Conservation (phyloP, 257 asterid species). For the Anisodus tanguticus region DNA sequence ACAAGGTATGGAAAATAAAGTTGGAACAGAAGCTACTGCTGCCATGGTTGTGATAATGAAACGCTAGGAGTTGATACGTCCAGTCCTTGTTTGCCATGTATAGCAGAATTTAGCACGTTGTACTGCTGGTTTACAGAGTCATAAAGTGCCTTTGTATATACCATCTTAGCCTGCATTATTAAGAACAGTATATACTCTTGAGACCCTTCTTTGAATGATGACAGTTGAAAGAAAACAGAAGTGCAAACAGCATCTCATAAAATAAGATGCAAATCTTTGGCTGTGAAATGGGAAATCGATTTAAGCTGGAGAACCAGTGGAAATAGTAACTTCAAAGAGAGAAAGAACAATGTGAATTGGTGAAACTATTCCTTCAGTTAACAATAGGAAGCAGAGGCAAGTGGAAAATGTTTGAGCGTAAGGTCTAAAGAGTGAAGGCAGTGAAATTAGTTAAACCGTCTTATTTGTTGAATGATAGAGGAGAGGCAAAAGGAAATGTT, state of each 20-base stretch:
- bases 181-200: not conserved
- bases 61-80: slow-evolving; percentile 68
- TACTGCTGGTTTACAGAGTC: slow-evolving; percentile 73
- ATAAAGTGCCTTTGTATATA: slow-evolving; percentile 54
- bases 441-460: not conserved
- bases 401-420: slow-evolving; percentile 14
- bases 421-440: not conserved
- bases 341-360: not conserved
- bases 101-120: slow-evolving; percentile 67
- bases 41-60: slow-evolving; percentile 84
- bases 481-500: slow-evolving; percentile 1
- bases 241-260: slow-evolving; percentile 1
- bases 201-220: slow-evolving; percentile 1
- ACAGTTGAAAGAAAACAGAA: not conserved
- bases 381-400: not conserved
- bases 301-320: not conserved
- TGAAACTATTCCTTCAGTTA: slow-evolving; percentile 11
- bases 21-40: slow-evolving; percentile 37
- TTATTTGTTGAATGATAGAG: not conserved
- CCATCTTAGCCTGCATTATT: slow-evolving; percentile 65
- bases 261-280: not conserved
- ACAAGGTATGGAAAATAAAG: slow-evolving; percentile 19
- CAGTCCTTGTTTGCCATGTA: slow-evolving; percentile 75
- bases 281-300: not conserved
- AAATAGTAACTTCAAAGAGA: not conserved